phyloP scores from a whole-genome alignment of 768 basidiomycete species.

The Collybia mongolica region DNA sequence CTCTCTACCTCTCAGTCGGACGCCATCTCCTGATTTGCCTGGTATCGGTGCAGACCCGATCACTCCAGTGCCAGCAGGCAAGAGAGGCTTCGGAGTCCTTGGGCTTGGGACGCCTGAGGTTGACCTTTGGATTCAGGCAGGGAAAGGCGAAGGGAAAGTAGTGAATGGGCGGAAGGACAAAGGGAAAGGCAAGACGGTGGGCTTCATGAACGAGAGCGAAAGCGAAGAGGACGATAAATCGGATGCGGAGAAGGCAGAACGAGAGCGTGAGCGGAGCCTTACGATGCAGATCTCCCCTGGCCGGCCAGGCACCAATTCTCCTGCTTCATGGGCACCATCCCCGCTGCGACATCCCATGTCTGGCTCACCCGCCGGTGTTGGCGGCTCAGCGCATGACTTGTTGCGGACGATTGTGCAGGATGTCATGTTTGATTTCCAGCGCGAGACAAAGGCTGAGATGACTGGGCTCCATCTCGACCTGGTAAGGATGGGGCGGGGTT shows the following conservation, averaged over 20 bases:
- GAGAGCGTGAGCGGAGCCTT: conserved; percentile 36
- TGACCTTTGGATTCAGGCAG: conserved; percentile 47
- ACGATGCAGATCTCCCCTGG: conserved; percentile 61
- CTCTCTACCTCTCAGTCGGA: conserved; percentile 26
- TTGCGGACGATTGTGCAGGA: conserved; percentile 66
- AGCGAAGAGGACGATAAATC: conserved; percentile 18
- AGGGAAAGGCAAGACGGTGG: conserved; percentile 43
- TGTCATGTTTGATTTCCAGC: conserved; percentile 71
- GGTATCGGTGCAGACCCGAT: conserved; percentile 27
- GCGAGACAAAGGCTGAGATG: conserved; percentile 71
- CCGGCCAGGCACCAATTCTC: conserved; percentile 28
- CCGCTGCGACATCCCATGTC: conserved; percentile 31
- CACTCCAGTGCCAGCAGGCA: conserved; percentile 24
- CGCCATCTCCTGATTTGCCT: conserved; percentile 43
- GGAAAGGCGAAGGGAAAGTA: conserved; percentile 25
- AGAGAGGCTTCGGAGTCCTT: conserved; percentile 27
- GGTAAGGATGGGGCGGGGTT: conserved; percentile 66
- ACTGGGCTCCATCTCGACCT: conserved; percentile 73
- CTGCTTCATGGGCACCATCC: conserved; percentile 38
- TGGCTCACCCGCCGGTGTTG: conserved; percentile 23
- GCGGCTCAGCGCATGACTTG: conserved; percentile 51
- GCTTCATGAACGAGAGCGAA: conserved; percentile 36
- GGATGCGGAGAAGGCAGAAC: conserved; percentile 22
- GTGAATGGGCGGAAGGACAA: conserved; percentile 22
- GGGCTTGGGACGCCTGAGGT: conserved; percentile 56